phyloP scores from a whole-genome alignment of 2,329 filamentous ascomycete genomes.

The Blastomyces percursus region DNA sequence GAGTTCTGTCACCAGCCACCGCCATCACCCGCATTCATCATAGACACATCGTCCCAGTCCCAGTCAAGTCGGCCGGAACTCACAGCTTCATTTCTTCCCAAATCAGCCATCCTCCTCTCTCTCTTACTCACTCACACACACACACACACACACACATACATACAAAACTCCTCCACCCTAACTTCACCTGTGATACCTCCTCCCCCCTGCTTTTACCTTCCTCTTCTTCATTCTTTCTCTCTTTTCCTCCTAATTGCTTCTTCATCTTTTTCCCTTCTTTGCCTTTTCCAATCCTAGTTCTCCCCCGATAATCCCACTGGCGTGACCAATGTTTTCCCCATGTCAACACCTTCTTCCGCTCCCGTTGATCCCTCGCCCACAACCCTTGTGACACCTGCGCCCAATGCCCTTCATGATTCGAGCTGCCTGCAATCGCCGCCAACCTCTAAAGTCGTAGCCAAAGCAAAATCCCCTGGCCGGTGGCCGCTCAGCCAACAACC shows the following conservation, averaged over 20 bases:
- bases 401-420: slow-evolving; percentile 30
- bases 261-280: too few relatives aligned
- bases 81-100: neutral
- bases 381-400: slow-evolving; percentile 37
- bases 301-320: slow-evolving; percentile 8
- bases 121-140: neutral
- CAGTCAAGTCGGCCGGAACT: neutral
- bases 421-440: slow-evolving; percentile 19
- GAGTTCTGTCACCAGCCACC: slow-evolving; percentile 2
- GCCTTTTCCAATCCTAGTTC: neutral
- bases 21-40: neutral
- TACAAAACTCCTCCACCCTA: too few relatives aligned
- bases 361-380: slow-evolving; percentile 31
- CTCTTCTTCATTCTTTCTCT: neutral
- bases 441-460: slow-evolving; percentile 5
- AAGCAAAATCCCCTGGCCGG: neutral
- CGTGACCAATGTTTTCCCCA: slow-evolving; percentile 42
- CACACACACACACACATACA: too few relatives aligned
- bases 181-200: too few relatives aligned
- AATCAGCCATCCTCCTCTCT: too few relatives aligned
- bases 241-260: neutral
- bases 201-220: neutral
- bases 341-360: slow-evolving; percentile 39
- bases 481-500: slow-evolving; percentile 5
- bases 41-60: neutral